A percentile compares a stretch with the other conserved stretches of the same genome.
These are phyloP conservation scores for Ustilago cynodontis DNA, from an alignment of 1,284 basidiomycete genomes.

Conservation along the genomic window DNA sequence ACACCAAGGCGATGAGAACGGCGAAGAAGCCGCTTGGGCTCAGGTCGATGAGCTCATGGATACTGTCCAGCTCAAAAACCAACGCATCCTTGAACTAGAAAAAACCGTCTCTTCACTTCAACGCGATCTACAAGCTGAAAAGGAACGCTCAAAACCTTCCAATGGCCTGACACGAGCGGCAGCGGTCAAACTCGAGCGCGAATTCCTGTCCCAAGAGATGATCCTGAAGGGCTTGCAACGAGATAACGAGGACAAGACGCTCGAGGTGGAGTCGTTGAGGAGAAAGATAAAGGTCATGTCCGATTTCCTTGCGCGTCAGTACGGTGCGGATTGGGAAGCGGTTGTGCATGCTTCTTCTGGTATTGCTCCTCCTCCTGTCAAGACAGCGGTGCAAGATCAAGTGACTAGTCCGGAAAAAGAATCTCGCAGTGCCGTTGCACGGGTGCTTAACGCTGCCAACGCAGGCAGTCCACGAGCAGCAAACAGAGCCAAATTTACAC, in stretches of 20 bases:
- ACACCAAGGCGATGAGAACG: constrained; percentile 30
- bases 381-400: neutral
- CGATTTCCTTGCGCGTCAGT: constrained; percentile 51
- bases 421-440: constrained; percentile 38
- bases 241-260: constrained; percentile 63
- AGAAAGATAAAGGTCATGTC: constrained; percentile 55
- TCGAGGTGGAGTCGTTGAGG: constrained; percentile 56
- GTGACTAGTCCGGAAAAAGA: constrained; percentile 39
- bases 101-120: constrained; percentile 37
- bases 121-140: constrained; percentile 36
- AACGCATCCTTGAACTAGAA: constrained; percentile 51
- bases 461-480: constrained; percentile 31
- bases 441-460: constrained; percentile 24
- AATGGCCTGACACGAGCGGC: constrained; percentile 50
- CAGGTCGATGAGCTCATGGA: constrained; percentile 54
- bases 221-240: constrained; percentile 62
- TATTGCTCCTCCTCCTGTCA: neutral
- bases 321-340: constrained; percentile 56
- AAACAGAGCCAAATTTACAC: constrained; percentile 22
- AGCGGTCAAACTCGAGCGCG: constrained; percentile 58
- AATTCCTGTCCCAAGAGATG: constrained; percentile 62
- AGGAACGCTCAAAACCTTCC: constrained; percentile 32
- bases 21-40: constrained; percentile 43
- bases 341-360: constrained; percentile 44
- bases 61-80: constrained; percentile 44